Evolutionary conservation across 495 filamentous ascomycete genomes (phyloP).

Genomic region (Oleoguttula mirabilis): DNA sequence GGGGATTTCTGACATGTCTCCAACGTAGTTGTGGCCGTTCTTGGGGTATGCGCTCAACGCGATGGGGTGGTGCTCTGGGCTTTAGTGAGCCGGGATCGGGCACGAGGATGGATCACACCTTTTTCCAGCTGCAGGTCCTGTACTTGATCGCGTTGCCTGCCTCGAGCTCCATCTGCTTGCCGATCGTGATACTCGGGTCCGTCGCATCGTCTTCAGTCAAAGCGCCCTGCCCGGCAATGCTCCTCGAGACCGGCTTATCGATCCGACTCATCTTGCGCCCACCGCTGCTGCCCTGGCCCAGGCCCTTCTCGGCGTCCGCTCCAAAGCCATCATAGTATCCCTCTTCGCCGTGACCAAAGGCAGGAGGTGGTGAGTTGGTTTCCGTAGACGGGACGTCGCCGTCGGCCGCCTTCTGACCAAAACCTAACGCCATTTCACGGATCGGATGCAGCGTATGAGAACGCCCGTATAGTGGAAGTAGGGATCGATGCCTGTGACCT

Average conservation of each 20-base stretch:
- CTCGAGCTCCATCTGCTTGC: conserved; percentile 67
- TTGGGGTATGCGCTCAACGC: not conserved
- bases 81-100: not conserved
- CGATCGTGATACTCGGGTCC: conserved; percentile 39
- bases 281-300: not conserved
- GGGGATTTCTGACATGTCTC: not conserved
- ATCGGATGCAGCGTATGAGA: conserved; percentile 31
- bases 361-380: conserved; percentile 2
- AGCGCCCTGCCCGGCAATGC: conserved; percentile 3
- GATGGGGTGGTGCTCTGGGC: not conserved
- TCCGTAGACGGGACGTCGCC: conserved; percentile 5
- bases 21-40: too few relatives aligned
- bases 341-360: conserved; percentile 7
- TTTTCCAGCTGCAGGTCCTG: conserved; percentile 80
- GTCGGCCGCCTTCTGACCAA: conserved; percentile 9
- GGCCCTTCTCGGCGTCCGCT: conserved; percentile 14
- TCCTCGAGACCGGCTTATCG: conserved; percentile 15
- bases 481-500: conserved; percentile 23
- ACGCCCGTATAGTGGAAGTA: conserved; percentile 30
- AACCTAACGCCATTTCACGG: conserved; percentile 42
- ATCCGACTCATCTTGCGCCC: conserved; percentile 25
- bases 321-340: conserved; percentile 18
- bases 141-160: conserved; percentile 73
- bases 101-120: conserved; percentile 40
- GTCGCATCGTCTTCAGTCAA: conserved; percentile 28